phyloP scores from a whole-genome alignment of 257 asterid genomes.

The Jacaranda copaia region DNA sequence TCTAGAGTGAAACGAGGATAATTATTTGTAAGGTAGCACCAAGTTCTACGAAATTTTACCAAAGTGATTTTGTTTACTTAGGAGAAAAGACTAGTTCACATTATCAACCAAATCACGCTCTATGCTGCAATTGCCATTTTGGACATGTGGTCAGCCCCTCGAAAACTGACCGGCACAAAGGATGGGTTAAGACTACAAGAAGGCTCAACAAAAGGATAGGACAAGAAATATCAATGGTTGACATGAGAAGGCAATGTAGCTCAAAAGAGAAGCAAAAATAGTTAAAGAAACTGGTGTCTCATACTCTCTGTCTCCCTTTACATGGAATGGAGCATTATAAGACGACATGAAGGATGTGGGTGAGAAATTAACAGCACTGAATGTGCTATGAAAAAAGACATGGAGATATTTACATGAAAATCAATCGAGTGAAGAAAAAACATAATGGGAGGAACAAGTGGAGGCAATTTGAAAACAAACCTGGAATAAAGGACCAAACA shows the following conservation, averaged over 20 bases:
- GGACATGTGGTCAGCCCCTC: not conserved
- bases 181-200: not conserved
- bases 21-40: not conserved
- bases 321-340: not conserved
- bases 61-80: not conserved
- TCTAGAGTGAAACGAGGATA: not conserved
- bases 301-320: not conserved
- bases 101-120: not conserved
- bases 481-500: conserved; percentile 35
- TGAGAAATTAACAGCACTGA: not conserved
- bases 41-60: not conserved
- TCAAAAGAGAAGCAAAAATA: not conserved
- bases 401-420: too few species aligned
- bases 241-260: not conserved
- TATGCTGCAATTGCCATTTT: not conserved
- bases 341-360: not conserved
- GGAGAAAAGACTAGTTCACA: not conserved
- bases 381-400: not conserved
- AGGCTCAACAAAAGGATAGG: not conserved
- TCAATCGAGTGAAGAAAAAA: conserved; percentile 26
- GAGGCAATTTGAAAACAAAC: conserved; percentile 30
- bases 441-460: conserved; percentile 34
- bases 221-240: not conserved
- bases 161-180: not conserved
- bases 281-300: not conserved